A percentile compares a stretch with the other conserved stretches of the same genome.
Conservation (phyloP, 148 eudicot species). For the Rhododendron simsii region DNA sequence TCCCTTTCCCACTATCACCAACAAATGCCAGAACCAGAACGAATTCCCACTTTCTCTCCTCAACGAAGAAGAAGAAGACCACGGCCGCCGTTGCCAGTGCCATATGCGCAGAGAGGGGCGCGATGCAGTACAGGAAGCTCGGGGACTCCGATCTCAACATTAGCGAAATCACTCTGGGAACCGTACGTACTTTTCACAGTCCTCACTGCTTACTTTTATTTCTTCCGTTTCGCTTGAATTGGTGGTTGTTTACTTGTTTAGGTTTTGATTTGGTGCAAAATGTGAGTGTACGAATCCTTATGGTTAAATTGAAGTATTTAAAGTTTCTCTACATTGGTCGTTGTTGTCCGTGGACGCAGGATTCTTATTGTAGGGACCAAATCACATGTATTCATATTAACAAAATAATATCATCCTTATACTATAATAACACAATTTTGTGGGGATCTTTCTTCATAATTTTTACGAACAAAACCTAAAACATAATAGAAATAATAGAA, state of each 20-base stretch:
- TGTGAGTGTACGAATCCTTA: background rate
- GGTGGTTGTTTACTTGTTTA: background rate
- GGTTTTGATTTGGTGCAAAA: background rate
- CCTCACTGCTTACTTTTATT: background rate
- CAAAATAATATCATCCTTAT: too few species aligned
- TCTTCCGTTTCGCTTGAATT: background rate
- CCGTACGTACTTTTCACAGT: slow-evolving; percentile 27
- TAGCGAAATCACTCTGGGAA: slow-evolving; percentile 85
- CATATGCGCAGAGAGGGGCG: slow-evolving; percentile 22
- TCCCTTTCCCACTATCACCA: background rate
- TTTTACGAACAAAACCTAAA: too few species aligned
- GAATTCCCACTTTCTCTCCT: background rate
- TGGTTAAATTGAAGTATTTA: background rate
- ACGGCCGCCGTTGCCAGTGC: slow-evolving; percentile 14
- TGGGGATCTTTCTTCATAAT: too few species aligned
- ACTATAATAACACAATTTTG: too few species aligned
- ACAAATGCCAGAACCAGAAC: background rate
- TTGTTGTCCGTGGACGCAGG: too few species aligned
- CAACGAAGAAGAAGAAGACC: background rate
- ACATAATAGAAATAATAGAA: too few species aligned
- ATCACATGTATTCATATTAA: too few species aligned
- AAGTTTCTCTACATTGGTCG: background rate
- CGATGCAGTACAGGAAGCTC: slow-evolving; percentile 59
- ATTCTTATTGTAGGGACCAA: too few species aligned
- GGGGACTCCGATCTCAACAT: slow-evolving; percentile 80